Evolutionary conservation across 2,329 filamentous ascomycete species (phyloP).

Genomic region (Monilinia laxa): DNA sequence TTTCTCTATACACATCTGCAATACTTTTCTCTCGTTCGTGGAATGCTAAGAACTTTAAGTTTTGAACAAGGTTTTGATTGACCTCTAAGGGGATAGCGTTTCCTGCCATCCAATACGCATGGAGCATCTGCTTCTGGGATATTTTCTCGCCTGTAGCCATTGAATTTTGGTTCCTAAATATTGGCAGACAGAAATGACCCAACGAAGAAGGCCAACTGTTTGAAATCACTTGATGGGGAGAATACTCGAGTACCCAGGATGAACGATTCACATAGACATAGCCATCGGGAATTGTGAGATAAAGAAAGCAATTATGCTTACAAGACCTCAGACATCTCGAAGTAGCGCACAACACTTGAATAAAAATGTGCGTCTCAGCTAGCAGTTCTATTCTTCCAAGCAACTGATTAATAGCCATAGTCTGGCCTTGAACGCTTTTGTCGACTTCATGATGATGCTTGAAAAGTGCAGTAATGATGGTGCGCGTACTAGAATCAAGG

Average conservation of each 20-base stretch:
- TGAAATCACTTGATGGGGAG: too few species aligned
- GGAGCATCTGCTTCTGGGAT: neutral
- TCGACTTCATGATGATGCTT: neutral
- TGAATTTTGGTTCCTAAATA: neutral
- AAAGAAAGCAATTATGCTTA: neutral
- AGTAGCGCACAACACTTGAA: neutral
- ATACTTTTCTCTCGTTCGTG: conserved; percentile 18
- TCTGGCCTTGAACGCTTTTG: neutral
- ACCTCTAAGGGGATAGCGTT: neutral
- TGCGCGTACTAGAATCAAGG: neutral
- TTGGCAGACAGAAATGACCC: neutral
- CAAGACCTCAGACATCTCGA: neutral
- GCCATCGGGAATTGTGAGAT: neutral
- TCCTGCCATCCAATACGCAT: neutral
- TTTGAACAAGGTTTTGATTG: neutral
- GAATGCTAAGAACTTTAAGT: conserved; percentile 13
- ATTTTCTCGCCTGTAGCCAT: neutral
- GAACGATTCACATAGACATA: neutral
- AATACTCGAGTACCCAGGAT: neutral
- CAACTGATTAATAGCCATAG: neutral
- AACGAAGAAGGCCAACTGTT: neutral
- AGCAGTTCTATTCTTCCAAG: conserved; percentile 4
- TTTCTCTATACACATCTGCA: conserved; percentile 15
- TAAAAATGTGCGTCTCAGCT: neutral
- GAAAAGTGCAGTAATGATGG: conserved; percentile 6